Base-by-base conservation (phyloP, 192 early-diverging fungal species). In the Diversispora eburnea region DNA sequence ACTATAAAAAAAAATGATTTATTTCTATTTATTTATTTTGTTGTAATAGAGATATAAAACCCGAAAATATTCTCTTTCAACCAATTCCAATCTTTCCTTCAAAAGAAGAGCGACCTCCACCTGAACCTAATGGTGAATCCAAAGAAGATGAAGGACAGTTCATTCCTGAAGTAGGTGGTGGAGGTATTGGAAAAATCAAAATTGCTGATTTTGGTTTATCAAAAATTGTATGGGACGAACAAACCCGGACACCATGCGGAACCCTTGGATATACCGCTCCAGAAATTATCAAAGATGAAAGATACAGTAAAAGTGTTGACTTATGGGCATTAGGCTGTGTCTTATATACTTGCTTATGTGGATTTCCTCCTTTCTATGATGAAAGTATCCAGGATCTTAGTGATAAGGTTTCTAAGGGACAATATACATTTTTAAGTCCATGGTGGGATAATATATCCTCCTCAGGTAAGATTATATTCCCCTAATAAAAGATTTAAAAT, bases 211-310 rank as follows among this genome's bases (percentile, higher is more conserved):
- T 96, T 84, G 93, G 94, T 5, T 77, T 96, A 45, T 93, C 92
- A 58, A 94, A 94, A 78, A 88, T 94, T 6, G 87, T 94, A 6
- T 92, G 91, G 88, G 86, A 93, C 70, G 87, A 91, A 73, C 83
- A 88, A 5, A 94, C 94, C 7, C 87, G 87, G 80, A 97, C 95
- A 46, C 95, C 95, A 8, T 95, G 94, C 67, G 95, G 95, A 6
- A 97, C 95, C 15, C 89, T 94, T 5, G 93, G 93, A 25, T 97
- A 97, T 69, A 93, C 94, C 5, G 95, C 95, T 2, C 95, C 95
- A 33, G 95, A 97, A 80, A 93, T 97, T 70, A 85, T 97, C 47
- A 88, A 84, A 73, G 88, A 90, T 80, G 85, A 91, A 77, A 80
- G 85, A 47, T 94, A 94, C 68, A 90, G 88, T 52, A 92, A 91